phyloP scores from a whole-genome alignment of 2,329 filamentous ascomycete species.

The Fusarium multiceps region DNA sequence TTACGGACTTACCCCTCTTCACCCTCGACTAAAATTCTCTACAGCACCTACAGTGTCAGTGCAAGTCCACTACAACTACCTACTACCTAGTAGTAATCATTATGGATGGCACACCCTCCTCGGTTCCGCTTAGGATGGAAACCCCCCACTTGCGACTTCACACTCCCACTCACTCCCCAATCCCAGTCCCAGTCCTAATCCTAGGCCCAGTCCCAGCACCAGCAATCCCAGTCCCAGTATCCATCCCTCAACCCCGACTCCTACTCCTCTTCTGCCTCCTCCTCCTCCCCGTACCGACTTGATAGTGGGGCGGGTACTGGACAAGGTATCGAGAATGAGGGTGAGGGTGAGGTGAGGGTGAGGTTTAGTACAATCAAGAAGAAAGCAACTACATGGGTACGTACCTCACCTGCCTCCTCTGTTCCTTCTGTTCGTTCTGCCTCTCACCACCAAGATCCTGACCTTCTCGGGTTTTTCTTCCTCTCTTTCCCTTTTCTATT shows the following conservation, averaged over 20 bases:
- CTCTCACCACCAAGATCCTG: constrained; percentile 49
- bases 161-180: background rate
- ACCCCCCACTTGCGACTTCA: background rate
- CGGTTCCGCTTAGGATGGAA: constrained; percentile 15
- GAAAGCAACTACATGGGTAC: constrained; percentile 26
- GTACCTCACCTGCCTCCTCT: constrained; percentile 47
- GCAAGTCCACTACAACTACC: background rate
- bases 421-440: constrained; percentile 38
- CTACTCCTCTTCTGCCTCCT: constrained; percentile 35
- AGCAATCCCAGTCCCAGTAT: background rate
- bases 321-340: constrained; percentile 39
- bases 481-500: constrained; percentile 46
- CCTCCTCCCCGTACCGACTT: constrained; percentile 41
- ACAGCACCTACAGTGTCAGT: background rate
- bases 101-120: constrained; percentile 29
- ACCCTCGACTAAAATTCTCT: constrained; percentile 20
- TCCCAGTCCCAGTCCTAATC: background rate
- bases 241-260: constrained; percentile 1
- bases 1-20: constrained; percentile 26
- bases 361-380: constrained; percentile 15
- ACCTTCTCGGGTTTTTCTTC: constrained; percentile 34
- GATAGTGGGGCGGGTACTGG: constrained; percentile 31
- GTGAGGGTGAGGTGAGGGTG: constrained; percentile 5
- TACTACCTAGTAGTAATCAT: background rate
- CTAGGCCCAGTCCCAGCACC: background rate